Percentiles rank a stretch among this genome's conserved stretches.
Evolutionary conservation across 1,139 yeast genomes (phyloP).

Genomic region (Debaryomycetaceae sp.): DNA sequence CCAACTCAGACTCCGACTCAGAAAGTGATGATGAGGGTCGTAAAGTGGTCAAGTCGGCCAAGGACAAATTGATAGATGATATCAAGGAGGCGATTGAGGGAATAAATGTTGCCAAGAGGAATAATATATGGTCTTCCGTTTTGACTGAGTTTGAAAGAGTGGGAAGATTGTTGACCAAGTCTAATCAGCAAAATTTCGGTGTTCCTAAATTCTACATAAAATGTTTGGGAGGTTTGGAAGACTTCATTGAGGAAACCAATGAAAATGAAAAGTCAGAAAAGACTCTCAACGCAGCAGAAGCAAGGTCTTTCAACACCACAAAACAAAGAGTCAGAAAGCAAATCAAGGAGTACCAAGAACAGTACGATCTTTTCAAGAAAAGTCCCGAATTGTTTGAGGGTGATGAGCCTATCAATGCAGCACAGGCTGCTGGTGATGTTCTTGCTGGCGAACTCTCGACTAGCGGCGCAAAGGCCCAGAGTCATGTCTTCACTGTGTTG

Average conservation of each 20-base stretch:
- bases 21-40: conserved; percentile 66
- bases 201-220: conserved; percentile 73
- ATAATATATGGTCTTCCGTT: conserved; percentile 78
- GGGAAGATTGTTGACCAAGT: conserved; percentile 61
- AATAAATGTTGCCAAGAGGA: conserved; percentile 67
- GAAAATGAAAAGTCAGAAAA: conserved; percentile 61
- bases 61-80: conserved; percentile 89
- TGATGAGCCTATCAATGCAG: conserved; percentile 38
- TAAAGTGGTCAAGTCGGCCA: conserved; percentile 88
- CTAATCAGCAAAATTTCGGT: conserved; percentile 68
- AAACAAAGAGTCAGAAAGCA: conserved; percentile 88
- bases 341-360: conserved; percentile 60
- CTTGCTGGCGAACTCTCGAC: conserved; percentile 31
- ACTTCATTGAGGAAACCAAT: conserved; percentile 54
- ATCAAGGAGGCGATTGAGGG: conserved; percentile 64
- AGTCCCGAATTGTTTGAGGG: conserved; percentile 72
- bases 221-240: conserved; percentile 71
- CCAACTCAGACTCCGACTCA: conserved; percentile 45
- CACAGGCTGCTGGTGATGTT: conserved; percentile 9
- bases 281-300: conserved; percentile 77
- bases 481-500: conserved; percentile 68
- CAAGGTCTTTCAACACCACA: conserved; percentile 83
- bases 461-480: conserved; percentile 22
- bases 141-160: conserved; percentile 77
- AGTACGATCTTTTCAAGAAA: conserved; percentile 58